These are phyloP conservation scores for Misopates orontium DNA, from an alignment of 257 asterid species.

Conservation along the genomic window DNA sequence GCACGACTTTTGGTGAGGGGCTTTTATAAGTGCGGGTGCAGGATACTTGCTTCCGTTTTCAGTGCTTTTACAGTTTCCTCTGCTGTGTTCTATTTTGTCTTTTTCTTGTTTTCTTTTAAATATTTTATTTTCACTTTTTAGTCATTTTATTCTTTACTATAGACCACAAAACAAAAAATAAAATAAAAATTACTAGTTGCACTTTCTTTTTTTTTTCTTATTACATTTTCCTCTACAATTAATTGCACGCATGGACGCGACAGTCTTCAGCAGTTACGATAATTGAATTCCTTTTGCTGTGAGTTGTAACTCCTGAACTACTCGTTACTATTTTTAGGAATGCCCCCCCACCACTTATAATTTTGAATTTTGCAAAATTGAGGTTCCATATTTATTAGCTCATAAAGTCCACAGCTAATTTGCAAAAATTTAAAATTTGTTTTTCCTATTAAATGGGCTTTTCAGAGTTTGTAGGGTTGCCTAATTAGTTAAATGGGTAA, in stretches of 20 bases:
- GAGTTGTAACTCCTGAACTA: too few relatives aligned
- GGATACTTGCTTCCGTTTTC: slow-evolving; percentile 21
- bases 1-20: slow-evolving; percentile 43
- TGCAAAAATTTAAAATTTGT: too few relatives aligned
- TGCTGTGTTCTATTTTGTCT: slow-evolving; percentile 21
- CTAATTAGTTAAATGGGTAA: too few relatives aligned
- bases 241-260: too few relatives aligned
- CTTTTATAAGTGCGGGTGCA: background rate
- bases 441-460: too few relatives aligned
- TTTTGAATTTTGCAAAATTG: too few relatives aligned
- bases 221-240: background rate
- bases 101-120: background rate
- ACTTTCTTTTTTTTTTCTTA: background rate
- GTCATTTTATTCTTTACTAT: background rate
- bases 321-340: background rate
- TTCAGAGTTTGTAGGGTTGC: too few relatives aligned
- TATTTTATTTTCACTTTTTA: background rate
- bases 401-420: too few relatives aligned
- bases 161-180: too few relatives aligned
- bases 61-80: slow-evolving; percentile 29
- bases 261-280: too few relatives aligned
- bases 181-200: background rate
- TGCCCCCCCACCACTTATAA: background rate
- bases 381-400: too few relatives aligned
- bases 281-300: too few relatives aligned